Evolutionary conservation across 805 yeast genomes (phyloP).

Genomic region (Clavispora carvajalis): DNA sequence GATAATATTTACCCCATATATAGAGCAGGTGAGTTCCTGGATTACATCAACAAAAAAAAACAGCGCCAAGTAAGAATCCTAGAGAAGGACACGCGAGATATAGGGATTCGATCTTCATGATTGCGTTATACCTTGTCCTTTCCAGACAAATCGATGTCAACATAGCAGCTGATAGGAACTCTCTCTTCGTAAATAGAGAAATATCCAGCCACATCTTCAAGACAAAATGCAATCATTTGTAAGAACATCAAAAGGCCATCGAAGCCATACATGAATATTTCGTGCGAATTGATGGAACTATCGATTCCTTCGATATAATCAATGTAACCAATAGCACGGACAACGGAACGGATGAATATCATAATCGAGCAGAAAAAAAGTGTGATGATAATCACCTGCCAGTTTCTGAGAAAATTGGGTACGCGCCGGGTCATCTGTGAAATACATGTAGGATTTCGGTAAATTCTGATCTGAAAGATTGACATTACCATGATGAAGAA

Average conservation of each 20-base stretch:
- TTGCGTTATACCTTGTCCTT: too few relatives aligned
- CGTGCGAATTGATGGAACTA: constrained; percentile 21
- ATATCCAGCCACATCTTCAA: background rate
- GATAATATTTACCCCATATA: too few relatives aligned
- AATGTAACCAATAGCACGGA: constrained; percentile 23
- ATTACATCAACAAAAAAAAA: too few relatives aligned
- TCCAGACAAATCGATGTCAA: too few relatives aligned
- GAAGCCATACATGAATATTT: constrained; percentile 21
- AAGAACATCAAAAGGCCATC: constrained; percentile 25
- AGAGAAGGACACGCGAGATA: too few relatives aligned
- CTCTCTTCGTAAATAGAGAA: background rate
- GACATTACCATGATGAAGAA: constrained; percentile 18
- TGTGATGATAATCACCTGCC: constrained; percentile 5
- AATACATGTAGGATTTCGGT: background rate
- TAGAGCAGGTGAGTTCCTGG: too few relatives aligned
- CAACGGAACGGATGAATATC: constrained; percentile 27
- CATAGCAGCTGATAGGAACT: background rate
- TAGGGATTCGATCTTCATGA: too few relatives aligned
- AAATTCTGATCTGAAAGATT: constrained; percentile 8
- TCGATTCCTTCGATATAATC: constrained; percentile 23
- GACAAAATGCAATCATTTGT: background rate
- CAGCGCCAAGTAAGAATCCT: too few relatives aligned
- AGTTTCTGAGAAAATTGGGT: constrained; percentile 3
- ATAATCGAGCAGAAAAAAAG: constrained; percentile 10
- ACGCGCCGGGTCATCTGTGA: background rate